Evolutionary conservation across 1,284 basidiomycete species (phyloP), one percentile per base, ranked within the genome.

Genomic region (Lignosus rhinocerotis): DNA sequence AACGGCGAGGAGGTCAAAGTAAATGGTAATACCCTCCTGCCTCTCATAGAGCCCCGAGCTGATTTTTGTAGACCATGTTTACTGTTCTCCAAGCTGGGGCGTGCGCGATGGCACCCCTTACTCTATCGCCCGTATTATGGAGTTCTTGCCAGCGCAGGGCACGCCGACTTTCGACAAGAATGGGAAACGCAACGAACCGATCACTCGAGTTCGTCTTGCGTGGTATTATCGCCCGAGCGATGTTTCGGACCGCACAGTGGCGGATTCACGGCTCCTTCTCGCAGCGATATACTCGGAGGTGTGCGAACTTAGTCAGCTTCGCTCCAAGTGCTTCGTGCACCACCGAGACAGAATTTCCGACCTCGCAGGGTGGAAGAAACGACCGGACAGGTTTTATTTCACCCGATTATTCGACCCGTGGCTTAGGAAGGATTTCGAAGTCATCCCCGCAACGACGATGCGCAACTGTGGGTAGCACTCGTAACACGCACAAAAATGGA

Each of bases 361-460:
- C 76, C 78, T 98, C 53, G 84, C 90, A 67, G 90, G 90, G n/a
- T 98, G 94, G 94, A 97, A 96, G 79, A 93, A 92, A 75, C 85
- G 88, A 50, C 93, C 94, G 12, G 95, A 98, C 74, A 87, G 93
- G 67, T 98, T 98, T 78, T 97, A 95, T 80, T 98, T 94, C 78
- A 87, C 88, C 67, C 88, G 92, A 66, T 82, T 96, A 57, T 98
- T 95, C 73, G 96, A 99, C 76, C 93, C 96, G 46, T 98, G 98
- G 77, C 93, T 98, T 75, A 96, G 97, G 78, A 93, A 94, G 73
- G 96, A 97, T 76, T 98, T 96, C 76, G 97, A 99, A 74, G 91
- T 98, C 65, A 88, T 99, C 58, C 88, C 92, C 55, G 87, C 93
- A 30, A 85, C 85, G 48, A 91, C 90, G 69, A 87, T 97, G 58